These are phyloP conservation scores for Chlamydomonas sp. DNA, from an alignment of 139 green algal species.

Conservation along the genomic window DNA sequence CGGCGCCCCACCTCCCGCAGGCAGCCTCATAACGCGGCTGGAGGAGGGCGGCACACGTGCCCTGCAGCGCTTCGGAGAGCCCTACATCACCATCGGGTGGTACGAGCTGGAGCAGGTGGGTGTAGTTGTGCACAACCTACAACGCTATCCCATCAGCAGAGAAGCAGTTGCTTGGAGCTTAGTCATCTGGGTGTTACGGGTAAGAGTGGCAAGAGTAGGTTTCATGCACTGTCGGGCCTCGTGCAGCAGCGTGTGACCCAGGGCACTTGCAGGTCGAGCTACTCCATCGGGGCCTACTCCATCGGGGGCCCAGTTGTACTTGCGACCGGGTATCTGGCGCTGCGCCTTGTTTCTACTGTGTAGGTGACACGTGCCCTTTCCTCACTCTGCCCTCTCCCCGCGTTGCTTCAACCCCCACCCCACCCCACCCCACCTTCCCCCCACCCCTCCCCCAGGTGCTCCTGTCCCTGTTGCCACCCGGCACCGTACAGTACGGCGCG, in stretches of 20 bases:
- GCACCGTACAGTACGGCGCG: slow-evolving; percentile 29
- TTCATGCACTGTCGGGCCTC: too few relatives aligned
- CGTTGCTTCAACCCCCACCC: background rate
- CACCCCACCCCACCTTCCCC: background rate
- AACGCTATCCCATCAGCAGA: background rate
- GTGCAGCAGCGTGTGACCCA: too few relatives aligned
- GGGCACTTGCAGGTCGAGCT: too few relatives aligned
- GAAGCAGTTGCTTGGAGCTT: background rate
- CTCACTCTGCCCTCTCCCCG: background rate
- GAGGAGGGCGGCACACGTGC: background rate
- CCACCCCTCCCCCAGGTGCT: slow-evolving; percentile 26
- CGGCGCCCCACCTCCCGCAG: background rate
- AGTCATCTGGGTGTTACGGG: too few relatives aligned
- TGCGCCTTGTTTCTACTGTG: too few relatives aligned
- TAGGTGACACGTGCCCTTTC: background rate
- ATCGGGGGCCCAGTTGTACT: too few relatives aligned
- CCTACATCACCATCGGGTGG: slow-evolving; percentile 45
- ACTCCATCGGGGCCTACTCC: too few relatives aligned
- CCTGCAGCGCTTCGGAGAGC: slow-evolving; percentile 29
- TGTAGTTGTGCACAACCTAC: too few relatives aligned
- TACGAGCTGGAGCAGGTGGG: slow-evolving; percentile 47
- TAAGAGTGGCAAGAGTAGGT: too few relatives aligned
- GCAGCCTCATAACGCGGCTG: slow-evolving; percentile 34
- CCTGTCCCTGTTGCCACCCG: slow-evolving; percentile 33
- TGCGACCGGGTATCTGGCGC: too few relatives aligned